Conservation (phyloP, 2,329 filamentous ascomycete species). For the Nothomitra cinnamomea region DNA sequence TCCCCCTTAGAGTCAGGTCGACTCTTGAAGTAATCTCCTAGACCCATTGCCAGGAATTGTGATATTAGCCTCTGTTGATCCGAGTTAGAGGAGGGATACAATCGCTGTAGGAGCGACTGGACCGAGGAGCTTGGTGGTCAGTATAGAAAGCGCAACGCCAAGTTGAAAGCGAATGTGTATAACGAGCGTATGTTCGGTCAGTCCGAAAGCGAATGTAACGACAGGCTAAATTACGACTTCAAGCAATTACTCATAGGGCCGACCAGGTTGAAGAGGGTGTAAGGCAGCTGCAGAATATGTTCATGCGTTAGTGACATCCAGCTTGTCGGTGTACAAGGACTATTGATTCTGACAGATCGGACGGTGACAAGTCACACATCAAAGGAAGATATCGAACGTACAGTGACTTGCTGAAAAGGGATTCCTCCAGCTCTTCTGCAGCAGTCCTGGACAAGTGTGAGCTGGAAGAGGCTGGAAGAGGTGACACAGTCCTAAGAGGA, state of each 20-base stretch:
- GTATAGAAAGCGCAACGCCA: no score
- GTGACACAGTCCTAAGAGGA: no score
- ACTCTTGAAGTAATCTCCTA: slow-evolving; percentile 45
- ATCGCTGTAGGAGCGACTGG: neutral
- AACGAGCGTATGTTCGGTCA: neutral
- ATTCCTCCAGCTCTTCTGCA: no score
- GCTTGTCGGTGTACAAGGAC: no score
- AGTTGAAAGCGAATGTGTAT: neutral
- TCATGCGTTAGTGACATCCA: no score
- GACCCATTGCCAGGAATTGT: slow-evolving; percentile 33
- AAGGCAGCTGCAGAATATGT: no score
- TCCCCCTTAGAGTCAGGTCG: slow-evolving; percentile 25
- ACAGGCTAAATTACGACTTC: neutral
- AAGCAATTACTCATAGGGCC: neutral
- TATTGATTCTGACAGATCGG: no score
- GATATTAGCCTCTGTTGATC: neutral
- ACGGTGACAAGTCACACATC: no score
- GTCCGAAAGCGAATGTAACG: neutral
- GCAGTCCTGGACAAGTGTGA: no score
- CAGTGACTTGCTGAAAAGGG: no score
- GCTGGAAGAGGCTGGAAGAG: no score
- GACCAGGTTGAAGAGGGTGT: neutral
- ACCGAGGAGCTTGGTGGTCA: neutral
- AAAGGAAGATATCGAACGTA: no score
- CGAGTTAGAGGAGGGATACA: neutral